phyloP scores from a whole-genome alignment of 2,329 filamentous ascomycete species.

The Epichloe sp. region DNA sequence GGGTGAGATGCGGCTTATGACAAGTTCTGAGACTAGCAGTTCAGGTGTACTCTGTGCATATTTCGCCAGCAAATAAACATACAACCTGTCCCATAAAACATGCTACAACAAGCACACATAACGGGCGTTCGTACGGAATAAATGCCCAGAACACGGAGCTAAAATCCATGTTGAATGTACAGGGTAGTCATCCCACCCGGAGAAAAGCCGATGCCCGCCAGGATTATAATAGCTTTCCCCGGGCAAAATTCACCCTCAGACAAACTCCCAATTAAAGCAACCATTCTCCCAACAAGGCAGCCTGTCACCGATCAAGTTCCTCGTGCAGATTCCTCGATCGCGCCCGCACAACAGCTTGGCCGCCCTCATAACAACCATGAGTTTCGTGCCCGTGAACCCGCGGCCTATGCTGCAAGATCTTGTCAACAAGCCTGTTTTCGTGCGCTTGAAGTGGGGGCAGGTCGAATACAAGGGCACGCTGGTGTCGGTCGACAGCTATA shows the following conservation, averaged over 20 bases:
- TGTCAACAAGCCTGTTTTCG: constrained; percentile 79
- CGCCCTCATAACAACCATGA: constrained; percentile 17
- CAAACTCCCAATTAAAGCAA: background rate
- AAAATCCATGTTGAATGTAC: background rate
- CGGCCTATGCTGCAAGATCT: constrained; percentile 91
- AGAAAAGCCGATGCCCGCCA: constrained; percentile 1
- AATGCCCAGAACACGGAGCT: too few relatives aligned
- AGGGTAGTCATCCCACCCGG: constrained; percentile 3
- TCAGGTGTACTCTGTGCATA: too few relatives aligned
- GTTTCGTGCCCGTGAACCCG: constrained; percentile 87
- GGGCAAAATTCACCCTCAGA: constrained; percentile 1
- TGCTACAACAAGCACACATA: too few relatives aligned
- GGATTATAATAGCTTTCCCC: too few relatives aligned
- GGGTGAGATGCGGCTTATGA: too few relatives aligned
- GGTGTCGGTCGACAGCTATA: constrained; percentile 92
- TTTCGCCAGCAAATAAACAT: too few relatives aligned
- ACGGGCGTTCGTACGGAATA: too few relatives aligned
- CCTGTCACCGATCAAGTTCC: background rate
- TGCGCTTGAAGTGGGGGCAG: constrained; percentile 95
- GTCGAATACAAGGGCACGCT: constrained; percentile 93
- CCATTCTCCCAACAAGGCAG: background rate
- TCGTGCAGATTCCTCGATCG: background rate
- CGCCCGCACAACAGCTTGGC: background rate
- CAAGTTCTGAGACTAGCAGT: too few relatives aligned
- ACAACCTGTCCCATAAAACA: too few relatives aligned